Percentiles rank a stretch among this genome's conserved stretches.
Evolutionary conservation across 192 early-diverging fungal genomes (phyloP).

Genomic region (Coemansia sp.): DNA sequence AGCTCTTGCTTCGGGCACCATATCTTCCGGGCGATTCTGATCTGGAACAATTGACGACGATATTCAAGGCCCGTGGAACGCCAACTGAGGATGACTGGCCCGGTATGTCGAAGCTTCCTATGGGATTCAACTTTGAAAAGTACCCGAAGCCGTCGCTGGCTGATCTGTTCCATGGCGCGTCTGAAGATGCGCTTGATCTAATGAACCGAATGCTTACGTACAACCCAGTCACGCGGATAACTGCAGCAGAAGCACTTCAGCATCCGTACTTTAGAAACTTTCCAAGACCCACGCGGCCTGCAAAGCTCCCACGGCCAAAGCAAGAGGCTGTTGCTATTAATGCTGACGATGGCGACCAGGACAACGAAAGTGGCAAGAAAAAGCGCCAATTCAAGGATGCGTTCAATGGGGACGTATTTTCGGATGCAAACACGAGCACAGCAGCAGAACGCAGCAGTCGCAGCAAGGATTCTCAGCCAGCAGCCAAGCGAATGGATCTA

Average conservation of each 20-base stretch:
- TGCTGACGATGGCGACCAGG: neutral
- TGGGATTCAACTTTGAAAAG: conserved; percentile 68
- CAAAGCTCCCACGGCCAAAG: conserved; percentile 37
- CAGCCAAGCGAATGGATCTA: conserved; percentile 34
- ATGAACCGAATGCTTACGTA: conserved; percentile 85
- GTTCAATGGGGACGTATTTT: conserved; percentile 19
- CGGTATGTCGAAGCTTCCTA: conserved; percentile 70
- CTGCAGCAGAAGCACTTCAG: conserved; percentile 68
- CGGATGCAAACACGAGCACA: neutral
- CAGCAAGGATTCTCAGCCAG: conserved; percentile 6
- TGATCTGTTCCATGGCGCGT: conserved; percentile 81
- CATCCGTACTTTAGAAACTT: conserved; percentile 45
- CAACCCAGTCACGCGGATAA: conserved; percentile 80
- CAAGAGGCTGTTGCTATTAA: conserved; percentile 2
- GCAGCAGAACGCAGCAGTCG: conserved; percentile 4
- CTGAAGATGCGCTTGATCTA: conserved; percentile 78
- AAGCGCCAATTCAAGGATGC: conserved; percentile 33
- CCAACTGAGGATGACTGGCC: conserved; percentile 84
- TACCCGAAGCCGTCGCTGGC: conserved; percentile 72
- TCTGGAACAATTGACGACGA: conserved; percentile 72
- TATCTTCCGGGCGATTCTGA: conserved; percentile 85
- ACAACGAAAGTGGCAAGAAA: conserved; percentile 1
- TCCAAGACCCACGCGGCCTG: conserved; percentile 41
- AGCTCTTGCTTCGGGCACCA: conserved; percentile 88
- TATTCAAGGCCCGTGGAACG: conserved; percentile 79